phyloP scores from a whole-genome alignment of 345 rosid genomes.

The Lenwebbia sp. region DNA sequence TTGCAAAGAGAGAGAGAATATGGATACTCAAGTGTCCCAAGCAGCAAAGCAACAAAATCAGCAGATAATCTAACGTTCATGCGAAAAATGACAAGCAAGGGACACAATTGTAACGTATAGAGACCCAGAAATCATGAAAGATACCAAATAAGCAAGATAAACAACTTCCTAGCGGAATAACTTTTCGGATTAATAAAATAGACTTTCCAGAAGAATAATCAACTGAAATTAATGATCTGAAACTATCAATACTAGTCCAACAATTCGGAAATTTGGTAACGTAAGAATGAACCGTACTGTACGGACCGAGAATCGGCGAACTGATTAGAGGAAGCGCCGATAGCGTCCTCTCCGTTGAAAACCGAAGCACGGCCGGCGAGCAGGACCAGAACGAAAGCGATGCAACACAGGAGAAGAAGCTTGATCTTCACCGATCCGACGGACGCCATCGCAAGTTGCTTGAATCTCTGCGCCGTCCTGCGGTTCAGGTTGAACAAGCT shows the following conservation, averaged over 20 bases:
- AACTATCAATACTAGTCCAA: background rate
- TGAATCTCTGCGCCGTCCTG: slow-evolving; percentile 47
- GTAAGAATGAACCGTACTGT: background rate
- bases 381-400: slow-evolving; percentile 35
- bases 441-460: slow-evolving; percentile 28
- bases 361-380: slow-evolving; percentile 31
- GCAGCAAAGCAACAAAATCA: background rate
- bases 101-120: background rate
- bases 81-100: background rate
- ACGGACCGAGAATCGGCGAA: slow-evolving; percentile 44
- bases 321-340: slow-evolving; percentile 20
- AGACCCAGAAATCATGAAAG: background rate
- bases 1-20: background rate
- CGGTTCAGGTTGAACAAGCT: slow-evolving; percentile 43
- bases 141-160: background rate
- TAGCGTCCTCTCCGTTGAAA: slow-evolving; percentile 23
- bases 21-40: background rate
- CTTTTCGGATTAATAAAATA: background rate
- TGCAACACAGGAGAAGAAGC: slow-evolving; percentile 43
- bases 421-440: slow-evolving; percentile 50
- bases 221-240: background rate
- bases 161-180: background rate
- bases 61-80: background rate
- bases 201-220: background rate
- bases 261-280: background rate